Conservation (phyloP, 805 yeast genomes). For the Wickerhamomyces sydowiorum region DNA sequence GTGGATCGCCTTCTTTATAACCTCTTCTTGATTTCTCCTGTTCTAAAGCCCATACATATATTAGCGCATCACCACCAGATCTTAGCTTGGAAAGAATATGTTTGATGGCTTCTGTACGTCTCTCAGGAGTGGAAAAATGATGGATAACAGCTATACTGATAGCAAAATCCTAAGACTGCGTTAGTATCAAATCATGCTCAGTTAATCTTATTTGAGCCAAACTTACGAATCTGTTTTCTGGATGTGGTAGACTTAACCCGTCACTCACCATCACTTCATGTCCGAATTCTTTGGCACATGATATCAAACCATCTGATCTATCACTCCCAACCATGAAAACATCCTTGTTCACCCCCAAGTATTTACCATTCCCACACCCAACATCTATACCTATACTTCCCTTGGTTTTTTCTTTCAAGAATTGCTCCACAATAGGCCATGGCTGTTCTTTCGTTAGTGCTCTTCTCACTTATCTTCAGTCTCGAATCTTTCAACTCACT, state of each 20-base stretch:
- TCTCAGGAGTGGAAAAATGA: conserved; percentile 80
- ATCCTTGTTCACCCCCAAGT: conserved; percentile 63
- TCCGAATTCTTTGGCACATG: conserved; percentile 47
- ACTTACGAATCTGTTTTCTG: conserved; percentile 30
- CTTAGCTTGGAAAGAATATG: conserved; percentile 59
- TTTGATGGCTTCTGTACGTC: conserved; percentile 70
- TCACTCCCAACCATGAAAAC: conserved; percentile 71
- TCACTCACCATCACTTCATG: conserved; percentile 73
- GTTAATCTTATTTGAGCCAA: background rate
- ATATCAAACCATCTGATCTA: conserved; percentile 61
- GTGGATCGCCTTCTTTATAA: conserved; percentile 85
- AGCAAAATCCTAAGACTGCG: conserved; percentile 65
- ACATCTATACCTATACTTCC: conserved; percentile 83
- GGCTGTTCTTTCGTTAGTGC: conserved; percentile 36
- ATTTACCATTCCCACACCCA: conserved; percentile 98
- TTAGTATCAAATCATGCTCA: background rate
- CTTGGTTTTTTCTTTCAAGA: conserved; percentile 39
- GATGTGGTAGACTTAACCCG: conserved; percentile 63
- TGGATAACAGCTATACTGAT: conserved; percentile 94
- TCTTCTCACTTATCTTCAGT: background rate
- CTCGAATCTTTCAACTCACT: conserved; percentile 12
- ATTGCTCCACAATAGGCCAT: conserved; percentile 91
- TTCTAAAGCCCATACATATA: conserved; percentile 97
- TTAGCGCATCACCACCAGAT: conserved; percentile 60
- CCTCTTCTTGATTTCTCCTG: conserved; percentile 87